A percentile compares a stretch with the other conserved stretches of the same genome.
Conservation (phyloP, 805 yeast genomes). For the Pichia thaimueangensis region DNA sequence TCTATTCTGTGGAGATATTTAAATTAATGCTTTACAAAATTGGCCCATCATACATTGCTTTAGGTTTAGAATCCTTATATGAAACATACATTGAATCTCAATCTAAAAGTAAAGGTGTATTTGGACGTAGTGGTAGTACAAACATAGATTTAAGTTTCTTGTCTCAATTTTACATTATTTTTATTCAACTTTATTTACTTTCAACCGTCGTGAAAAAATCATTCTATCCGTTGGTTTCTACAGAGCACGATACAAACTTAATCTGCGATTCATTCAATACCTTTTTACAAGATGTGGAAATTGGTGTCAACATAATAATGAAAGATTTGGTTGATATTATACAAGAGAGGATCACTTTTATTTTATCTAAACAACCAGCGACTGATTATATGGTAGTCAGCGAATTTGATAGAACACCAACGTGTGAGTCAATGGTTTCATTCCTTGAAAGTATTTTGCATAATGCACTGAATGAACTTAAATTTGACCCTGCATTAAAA, state of each 20-base stretch:
- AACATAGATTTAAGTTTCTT: conserved; percentile 17
- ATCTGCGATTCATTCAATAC: conserved; percentile 21
- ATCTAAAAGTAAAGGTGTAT: conserved; percentile 23
- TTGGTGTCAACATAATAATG: conserved; percentile 57
- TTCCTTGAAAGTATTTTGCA: conserved; percentile 38
- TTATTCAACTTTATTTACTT: conserved; percentile 43
- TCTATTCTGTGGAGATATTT: conserved; percentile 57
- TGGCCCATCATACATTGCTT: conserved; percentile 68
- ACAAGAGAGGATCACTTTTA: conserved; percentile 41
- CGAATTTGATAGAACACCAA: conserved; percentile 51
- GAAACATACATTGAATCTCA: conserved; percentile 25
- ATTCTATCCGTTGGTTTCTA: conserved; percentile 60
- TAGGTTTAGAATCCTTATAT: conserved; percentile 67
- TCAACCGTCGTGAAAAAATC: conserved; percentile 71
- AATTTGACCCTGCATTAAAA: conserved; percentile 20
- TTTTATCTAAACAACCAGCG: conserved; percentile 55
- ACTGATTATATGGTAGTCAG: conserved; percentile 48
- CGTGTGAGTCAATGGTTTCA: conserved; percentile 57
- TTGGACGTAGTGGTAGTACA: conserved; percentile 15
- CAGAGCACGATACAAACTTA: conserved; percentile 14
- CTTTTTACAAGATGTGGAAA: conserved; percentile 38
- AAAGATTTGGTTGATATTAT: conserved; percentile 50
- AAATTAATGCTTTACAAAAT: conserved; percentile 62
- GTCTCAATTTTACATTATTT: conserved; percentile 21
- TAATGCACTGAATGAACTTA: conserved; percentile 29